Conservation (phyloP, 208 protist species). For the Crithidia thermophila region DNA sequence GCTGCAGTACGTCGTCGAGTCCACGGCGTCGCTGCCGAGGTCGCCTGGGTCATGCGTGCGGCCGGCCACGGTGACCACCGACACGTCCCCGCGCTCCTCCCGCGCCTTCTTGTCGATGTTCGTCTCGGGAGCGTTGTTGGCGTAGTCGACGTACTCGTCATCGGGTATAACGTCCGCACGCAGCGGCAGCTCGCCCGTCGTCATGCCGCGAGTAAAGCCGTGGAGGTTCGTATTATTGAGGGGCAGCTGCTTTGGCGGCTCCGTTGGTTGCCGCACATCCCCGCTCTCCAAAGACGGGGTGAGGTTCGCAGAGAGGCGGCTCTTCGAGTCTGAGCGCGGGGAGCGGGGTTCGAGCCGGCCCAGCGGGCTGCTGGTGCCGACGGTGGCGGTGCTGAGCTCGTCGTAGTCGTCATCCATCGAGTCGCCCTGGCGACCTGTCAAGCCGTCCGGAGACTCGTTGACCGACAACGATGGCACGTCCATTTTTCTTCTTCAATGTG, state of each 20-base stretch:
- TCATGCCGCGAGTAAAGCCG: slow-evolving; percentile 37
- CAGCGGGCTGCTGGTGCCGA: slow-evolving; percentile 27
- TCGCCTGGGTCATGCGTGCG: slow-evolving; percentile 21
- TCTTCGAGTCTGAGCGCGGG: slow-evolving; percentile 22
- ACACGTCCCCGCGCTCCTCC: slow-evolving; percentile 8
- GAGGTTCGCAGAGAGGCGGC: slow-evolving; percentile 3
- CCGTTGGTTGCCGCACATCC: not conserved
- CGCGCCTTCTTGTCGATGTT: not conserved
- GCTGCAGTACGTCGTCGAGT: slow-evolving; percentile 21
- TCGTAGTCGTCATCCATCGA: slow-evolving; percentile 44
- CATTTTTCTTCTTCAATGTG: slow-evolving; percentile 6
- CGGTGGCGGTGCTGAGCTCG: slow-evolving; percentile 49
- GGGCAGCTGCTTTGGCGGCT: slow-evolving; percentile 36
- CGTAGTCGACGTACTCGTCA: slow-evolving; percentile 29
- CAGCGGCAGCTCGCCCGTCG: slow-evolving; percentile 42
- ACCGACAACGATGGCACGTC: slow-evolving; percentile 17
- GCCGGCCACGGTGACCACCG: slow-evolving; percentile 16
- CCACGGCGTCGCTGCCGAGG: slow-evolving; percentile 21
- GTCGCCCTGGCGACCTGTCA: slow-evolving; percentile 4
- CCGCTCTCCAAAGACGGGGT: slow-evolving; percentile 4
- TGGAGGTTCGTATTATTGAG: slow-evolving; percentile 53
- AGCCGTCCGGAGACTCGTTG: slow-evolving; percentile 13
- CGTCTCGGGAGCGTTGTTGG: not conserved
- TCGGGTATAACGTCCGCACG: slow-evolving; percentile 40
- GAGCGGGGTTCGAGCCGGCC: slow-evolving; percentile 1